Evolutionary conservation across 75 land plant genomes (phyloP), one percentile per base, ranked within the genome.

Genomic region (Selaginella moellendorffii): DNA sequence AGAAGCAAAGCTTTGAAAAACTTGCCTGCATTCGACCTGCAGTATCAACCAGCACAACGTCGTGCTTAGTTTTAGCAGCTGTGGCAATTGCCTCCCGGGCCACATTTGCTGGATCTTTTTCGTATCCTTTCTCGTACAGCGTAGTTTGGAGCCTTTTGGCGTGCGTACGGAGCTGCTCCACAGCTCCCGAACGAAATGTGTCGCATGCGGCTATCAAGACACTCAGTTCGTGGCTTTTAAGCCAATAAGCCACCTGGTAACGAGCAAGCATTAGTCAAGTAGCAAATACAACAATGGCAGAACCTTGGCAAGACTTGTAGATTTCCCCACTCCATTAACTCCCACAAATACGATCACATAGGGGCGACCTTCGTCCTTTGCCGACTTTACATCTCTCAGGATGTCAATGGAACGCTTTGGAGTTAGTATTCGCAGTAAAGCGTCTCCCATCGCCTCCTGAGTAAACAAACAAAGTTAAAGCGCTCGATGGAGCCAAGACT

Each of bases 201-300:
- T 93, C 98, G 75, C 98, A 93, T 26, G 98, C 98, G 76, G 98
- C 96, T 83, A 93, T 79, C 98, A 85, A 85, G 24, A 93, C 98
- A 73, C 77, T 93, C 0, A 85, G 67, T 20, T 85, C 73, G 58
- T 93, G 98, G 72, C 80, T 86, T 72, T 69, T 67, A 79, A 93
- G 84, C 98, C 98, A 93, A 68, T 91, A 91, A 10, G 93, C 97
- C 31, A 90, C 97, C 97, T 90, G 83, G 14, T 36, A 36, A 36
- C 14, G 46, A 36, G 46, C 5, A 36, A 36, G 46, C 10, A 36
- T 5, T 36, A 36, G 10, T 5, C 46, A 36, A 36, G 46, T 36
- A 36, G 46, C 5, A 36, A 5, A 36, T 14, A 36, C 46, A 36
- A 5, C 5, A 14, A n/a, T n/a, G n/a, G n/a, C n/a, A n/a, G n/a